Conservation (phyloP, 768 basidiomycete genomes). For the Zangia roseola region DNA sequence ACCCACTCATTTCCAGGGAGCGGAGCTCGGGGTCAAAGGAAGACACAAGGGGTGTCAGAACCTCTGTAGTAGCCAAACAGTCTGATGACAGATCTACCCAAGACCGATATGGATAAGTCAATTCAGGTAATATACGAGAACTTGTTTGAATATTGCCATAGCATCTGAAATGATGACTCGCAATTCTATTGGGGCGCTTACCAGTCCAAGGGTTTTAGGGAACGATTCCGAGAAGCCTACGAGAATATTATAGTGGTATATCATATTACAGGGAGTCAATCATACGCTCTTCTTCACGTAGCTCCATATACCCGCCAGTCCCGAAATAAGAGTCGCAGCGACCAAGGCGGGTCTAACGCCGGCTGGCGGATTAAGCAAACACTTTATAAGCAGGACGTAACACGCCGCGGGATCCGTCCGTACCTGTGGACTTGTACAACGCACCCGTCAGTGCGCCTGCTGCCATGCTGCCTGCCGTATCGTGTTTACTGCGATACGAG, state of each 20-base stretch:
- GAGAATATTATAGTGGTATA: constrained; percentile 46
- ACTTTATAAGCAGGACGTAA: constrained; percentile 38
- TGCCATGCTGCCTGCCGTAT: constrained; percentile 85
- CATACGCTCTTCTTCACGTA: constrained; percentile 88
- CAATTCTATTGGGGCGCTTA: constrained; percentile 32
- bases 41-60: constrained; percentile 38
- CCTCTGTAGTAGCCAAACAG: constrained; percentile 31
- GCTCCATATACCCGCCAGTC: constrained; percentile 91
- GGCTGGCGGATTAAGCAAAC: constrained; percentile 56
- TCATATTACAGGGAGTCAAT: constrained; percentile 43
- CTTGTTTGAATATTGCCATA: constrained; percentile 29
- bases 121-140: constrained; percentile 31
- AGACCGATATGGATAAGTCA: constrained; percentile 35
- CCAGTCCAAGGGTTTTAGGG: constrained; percentile 3
- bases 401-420: constrained; percentile 36
- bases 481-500: constrained; percentile 84
- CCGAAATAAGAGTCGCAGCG: constrained; percentile 87
- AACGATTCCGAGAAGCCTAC: constrained; percentile 29
- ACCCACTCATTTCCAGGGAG: constrained; percentile 41
- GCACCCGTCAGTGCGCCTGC: constrained; percentile 90
- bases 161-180: constrained; percentile 20
- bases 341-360: constrained; percentile 88
- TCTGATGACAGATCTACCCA: constrained; percentile 34
- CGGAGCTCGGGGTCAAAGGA: constrained; percentile 41
- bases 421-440: constrained; percentile 93